Percentiles rank a stretch among this genome's conserved stretches.
Conservation (phyloP, 306 rosid species). For the Boehmeria nivea region DNA sequence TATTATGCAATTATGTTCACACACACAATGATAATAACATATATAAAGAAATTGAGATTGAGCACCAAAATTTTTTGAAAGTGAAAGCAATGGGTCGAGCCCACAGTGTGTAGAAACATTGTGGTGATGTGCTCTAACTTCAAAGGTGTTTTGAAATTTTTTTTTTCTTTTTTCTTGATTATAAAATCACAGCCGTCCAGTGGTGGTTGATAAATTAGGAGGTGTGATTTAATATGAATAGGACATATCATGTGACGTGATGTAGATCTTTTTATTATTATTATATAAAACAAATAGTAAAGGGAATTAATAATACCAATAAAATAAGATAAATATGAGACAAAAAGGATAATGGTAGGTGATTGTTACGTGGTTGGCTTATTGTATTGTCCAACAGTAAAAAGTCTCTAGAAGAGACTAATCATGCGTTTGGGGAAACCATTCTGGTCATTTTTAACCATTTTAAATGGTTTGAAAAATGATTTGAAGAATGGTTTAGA, state of each 20-base stretch:
- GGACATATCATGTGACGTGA: conserved; percentile 17
- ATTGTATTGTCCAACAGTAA: neutral
- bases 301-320: neutral
- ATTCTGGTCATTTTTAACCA: too few relatives aligned
- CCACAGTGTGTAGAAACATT: conserved; percentile 2
- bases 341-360: neutral
- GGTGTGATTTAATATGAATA: conserved; percentile 11
- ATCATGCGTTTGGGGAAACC: too few relatives aligned
- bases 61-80: neutral
- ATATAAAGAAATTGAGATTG: neutral
- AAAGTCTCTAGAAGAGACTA: neutral
- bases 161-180: neutral
- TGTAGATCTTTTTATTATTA: conserved; percentile 9
- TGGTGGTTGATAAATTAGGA: neutral
- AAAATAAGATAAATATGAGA: neutral
- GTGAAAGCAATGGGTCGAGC: neutral
- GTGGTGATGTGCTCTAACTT: conserved; percentile 2
- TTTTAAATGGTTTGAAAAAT: too few relatives aligned
- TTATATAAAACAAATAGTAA: neutral
- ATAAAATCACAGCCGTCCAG: conserved; percentile 5
- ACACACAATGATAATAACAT: too few relatives aligned
- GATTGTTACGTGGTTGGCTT: conserved; percentile 1
- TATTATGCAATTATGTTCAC: neutral
- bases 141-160: neutral
- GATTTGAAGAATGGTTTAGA: too few relatives aligned